Percentiles rank a stretch among this genome's conserved stretches.
Evolutionary conservation across 2,329 filamentous ascomycete genomes (phyloP).

Genomic region (Cytospora piceicola): DNA sequence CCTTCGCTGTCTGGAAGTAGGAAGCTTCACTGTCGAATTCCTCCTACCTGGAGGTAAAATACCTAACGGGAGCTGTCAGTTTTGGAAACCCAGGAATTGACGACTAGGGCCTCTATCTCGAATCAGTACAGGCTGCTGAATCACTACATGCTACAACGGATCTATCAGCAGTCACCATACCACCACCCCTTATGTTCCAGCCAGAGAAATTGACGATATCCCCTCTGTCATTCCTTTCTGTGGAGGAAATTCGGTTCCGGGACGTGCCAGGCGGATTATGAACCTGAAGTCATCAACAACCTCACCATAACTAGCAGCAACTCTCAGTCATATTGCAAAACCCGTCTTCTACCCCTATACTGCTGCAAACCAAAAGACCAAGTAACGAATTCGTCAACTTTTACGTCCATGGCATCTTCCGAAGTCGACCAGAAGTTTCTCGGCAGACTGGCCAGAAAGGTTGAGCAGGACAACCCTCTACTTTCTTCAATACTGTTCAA

Average conservation of each 20-base stretch:
- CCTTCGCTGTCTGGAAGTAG: background rate
- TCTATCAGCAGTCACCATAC: conserved; percentile 6
- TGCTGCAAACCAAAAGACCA: conserved; percentile 8
- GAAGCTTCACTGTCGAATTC: background rate
- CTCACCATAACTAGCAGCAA: background rate
- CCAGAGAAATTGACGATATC: conserved; percentile 8
- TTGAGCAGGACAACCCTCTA: conserved; percentile 75
- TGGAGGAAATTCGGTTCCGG: conserved; percentile 20
- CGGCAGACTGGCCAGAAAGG: conserved; percentile 81
- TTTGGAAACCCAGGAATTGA: background rate
- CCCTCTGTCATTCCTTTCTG: conserved; percentile 17
- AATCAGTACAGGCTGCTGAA: background rate
- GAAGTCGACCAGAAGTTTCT: conserved; percentile 98
- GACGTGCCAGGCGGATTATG: conserved; percentile 8
- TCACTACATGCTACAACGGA: conserved; percentile 5
- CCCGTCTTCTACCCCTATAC: background rate
- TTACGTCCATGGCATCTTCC: conserved; percentile 79
- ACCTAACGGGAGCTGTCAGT: background rate
- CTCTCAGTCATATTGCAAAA: conserved; percentile 9
- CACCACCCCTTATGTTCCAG: conserved; percentile 29
- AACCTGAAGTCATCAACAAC: conserved; percentile 6
- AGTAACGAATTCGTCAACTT: conserved; percentile 12
- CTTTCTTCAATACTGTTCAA: conserved; percentile 86
- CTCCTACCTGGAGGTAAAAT: background rate
- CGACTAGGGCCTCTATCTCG: background rate